Base-by-base conservation (phyloP, 2,329 filamentous ascomycete genomes). In the Colletotrichum sojae region DNA sequence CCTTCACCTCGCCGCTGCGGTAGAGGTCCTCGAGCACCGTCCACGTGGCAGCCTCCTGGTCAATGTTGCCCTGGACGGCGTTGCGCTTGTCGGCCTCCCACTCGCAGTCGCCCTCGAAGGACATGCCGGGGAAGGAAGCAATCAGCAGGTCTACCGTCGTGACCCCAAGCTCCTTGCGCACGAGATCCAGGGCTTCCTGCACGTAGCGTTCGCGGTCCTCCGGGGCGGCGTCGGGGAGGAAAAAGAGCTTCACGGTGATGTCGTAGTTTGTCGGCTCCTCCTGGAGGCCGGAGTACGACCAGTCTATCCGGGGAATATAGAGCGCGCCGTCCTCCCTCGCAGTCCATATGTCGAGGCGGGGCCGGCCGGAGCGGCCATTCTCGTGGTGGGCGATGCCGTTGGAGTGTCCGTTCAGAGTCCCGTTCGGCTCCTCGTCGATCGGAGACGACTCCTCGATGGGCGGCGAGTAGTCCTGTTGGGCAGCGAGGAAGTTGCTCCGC, bases 231-330 rank as follows among this genome's bases (percentile, higher is more conserved):
- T 88, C 89, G 1, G 94, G 92, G 31, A 98, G 87, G 80, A 96
- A 97, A 84, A 99, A 99, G 22, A 99, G 83, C 82, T 99, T 99
- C 70, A 96, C 91, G 0, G 95, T 98, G 76, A 98, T 94, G 77
- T 98, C 94, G 83, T 99, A 99, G 73, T 94, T 91, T 68, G 88
- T 85, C 27, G 92, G 86, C 73, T 97, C 94, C 77, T 99, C 96
- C 39, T 89, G 86, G 53, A 99, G 84, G 0, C 92, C 92, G 4
- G 89, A 89, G 36, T 88, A 83, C 13, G 88, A 84, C 85, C 92
- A 93, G 79, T 94, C 89, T 77, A 95, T 89, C 48, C 91, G 88
- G 54, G 95, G 95, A 48, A 98, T 88, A 77, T 92, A 95, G 53
- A 95, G 85, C 56, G 84, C 83, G 48, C 83, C 85, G 53, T 90